Percentiles rank a stretch among this genome's conserved stretches.
These are phyloP conservation scores for Cladorrhinum samala DNA, from an alignment of 495 filamentous ascomycete species.

Conservation along the genomic window DNA sequence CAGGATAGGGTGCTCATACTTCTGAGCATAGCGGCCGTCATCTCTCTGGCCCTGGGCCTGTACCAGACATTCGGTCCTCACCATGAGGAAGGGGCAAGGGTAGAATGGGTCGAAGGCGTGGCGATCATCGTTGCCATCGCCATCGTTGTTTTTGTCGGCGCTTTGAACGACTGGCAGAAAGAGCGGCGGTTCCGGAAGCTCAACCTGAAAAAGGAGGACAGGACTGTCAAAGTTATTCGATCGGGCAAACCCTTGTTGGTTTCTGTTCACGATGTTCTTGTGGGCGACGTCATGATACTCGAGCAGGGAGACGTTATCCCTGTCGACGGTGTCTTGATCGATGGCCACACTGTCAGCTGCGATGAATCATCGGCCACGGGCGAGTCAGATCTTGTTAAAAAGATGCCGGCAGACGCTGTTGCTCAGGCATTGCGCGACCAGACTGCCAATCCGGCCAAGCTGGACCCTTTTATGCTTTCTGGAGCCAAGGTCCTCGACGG, in stretches of 20 bases:
- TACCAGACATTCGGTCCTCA: slow-evolving; percentile 50
- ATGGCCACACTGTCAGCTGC: slow-evolving; percentile 63
- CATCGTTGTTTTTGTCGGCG: slow-evolving; percentile 67
- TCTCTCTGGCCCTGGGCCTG: slow-evolving; percentile 61
- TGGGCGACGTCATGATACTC: slow-evolving; percentile 63
- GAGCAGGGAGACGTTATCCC: slow-evolving; percentile 67
- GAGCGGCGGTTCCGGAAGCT: slow-evolving; percentile 67
- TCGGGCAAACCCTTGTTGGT: slow-evolving; percentile 62
- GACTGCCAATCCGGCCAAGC: slow-evolving; percentile 58
- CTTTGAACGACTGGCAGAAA: slow-evolving; percentile 66
- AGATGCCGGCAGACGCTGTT: slow-evolving; percentile 57
- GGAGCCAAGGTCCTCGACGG: slow-evolving; percentile 87
- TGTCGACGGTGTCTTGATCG: slow-evolving; percentile 62
- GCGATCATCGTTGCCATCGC: slow-evolving; percentile 67
- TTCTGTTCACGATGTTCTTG: slow-evolving; percentile 60
- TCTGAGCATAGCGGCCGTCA: slow-evolving; percentile 57
- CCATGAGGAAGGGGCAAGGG: slow-evolving; percentile 33
- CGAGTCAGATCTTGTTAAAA: slow-evolving; percentile 70
- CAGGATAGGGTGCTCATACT: slow-evolving; percentile 74
- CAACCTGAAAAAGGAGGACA: slow-evolving; percentile 69
- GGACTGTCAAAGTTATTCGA: slow-evolving; percentile 64
- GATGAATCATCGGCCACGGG: slow-evolving; percentile 76
- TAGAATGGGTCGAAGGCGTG: slow-evolving; percentile 75
- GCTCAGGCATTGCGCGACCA: slow-evolving; percentile 62
- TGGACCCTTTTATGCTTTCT: slow-evolving; percentile 86